A percentile compares a stretch with the other conserved stretches of the same genome.
Conservation (phyloP, 2,329 filamentous ascomycete genomes). For the Dactylonectria estremocensis region DNA sequence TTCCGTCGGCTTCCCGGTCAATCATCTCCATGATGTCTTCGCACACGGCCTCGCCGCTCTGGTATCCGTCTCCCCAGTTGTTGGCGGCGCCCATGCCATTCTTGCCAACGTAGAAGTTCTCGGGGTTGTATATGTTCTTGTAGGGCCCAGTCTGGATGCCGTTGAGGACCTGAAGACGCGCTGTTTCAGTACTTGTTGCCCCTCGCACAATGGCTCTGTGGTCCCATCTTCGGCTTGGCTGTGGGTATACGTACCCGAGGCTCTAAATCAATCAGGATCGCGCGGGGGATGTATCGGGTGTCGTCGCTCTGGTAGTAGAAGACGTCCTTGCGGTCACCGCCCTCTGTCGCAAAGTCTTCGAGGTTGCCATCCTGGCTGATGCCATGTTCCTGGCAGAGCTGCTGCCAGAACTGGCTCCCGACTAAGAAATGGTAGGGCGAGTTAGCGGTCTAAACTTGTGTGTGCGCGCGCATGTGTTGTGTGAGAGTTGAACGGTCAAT, state of each 20-base stretch:
- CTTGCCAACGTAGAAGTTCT: conserved; percentile 98
- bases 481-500: too few relatives aligned
- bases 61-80: conserved; percentile 98
- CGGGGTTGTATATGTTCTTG: conserved; percentile 99
- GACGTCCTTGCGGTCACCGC: conserved; percentile 97
- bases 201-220: background rate
- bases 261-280: conserved; percentile 95
- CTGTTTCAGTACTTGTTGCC: conserved; percentile 30
- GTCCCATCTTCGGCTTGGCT: background rate
- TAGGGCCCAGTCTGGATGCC: conserved; percentile 94
- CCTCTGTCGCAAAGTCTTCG: conserved; percentile 97
- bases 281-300: conserved; percentile 96
- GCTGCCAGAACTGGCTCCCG: conserved; percentile 98
- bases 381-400: conserved; percentile 97
- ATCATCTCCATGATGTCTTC: conserved; percentile 99
- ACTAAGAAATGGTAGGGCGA: conserved; percentile 68
- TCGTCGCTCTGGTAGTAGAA: conserved; percentile 99
- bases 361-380: conserved; percentile 98
- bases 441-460: conserved; percentile 14
- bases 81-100: conserved; percentile 95
- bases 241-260: conserved; percentile 75
- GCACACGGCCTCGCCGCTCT: conserved; percentile 90
- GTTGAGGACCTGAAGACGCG: conserved; percentile 78
- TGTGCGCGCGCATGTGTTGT: background rate
- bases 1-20: conserved; percentile 97